Percentiles rank a stretch among this genome's conserved stretches.
phyloP scores from a whole-genome alignment of 2,329 filamentous ascomycete genomes.

The Purpureocillium takamizusanense region DNA sequence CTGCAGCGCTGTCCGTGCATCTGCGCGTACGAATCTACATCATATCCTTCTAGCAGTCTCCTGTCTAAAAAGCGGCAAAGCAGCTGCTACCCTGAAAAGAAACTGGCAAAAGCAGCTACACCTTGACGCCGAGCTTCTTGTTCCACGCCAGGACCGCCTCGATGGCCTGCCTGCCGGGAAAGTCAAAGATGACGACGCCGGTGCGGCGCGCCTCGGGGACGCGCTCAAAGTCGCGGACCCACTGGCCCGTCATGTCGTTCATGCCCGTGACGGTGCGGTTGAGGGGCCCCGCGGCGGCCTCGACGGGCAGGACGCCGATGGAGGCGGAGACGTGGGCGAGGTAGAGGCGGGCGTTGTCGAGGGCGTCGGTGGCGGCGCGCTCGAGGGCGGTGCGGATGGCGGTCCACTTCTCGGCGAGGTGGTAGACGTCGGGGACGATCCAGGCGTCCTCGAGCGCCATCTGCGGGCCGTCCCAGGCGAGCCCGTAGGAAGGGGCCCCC shows the following conservation, averaged over 20 bases:
- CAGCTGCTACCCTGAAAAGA: no score
- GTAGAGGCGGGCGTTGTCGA: slow-evolving; percentile 28
- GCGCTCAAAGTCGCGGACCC: slow-evolving; percentile 23
- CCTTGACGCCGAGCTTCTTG: slow-evolving; percentile 10
- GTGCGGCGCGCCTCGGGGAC: slow-evolving; percentile 20
- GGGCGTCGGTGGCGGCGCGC: slow-evolving; percentile 21
- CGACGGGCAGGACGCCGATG: slow-evolving; percentile 38
- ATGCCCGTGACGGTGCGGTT: slow-evolving; percentile 34
- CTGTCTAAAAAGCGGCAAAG: no score
- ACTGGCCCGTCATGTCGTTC: slow-evolving; percentile 39
- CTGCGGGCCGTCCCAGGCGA: slow-evolving; percentile 33
- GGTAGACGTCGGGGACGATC: slow-evolving; percentile 31
- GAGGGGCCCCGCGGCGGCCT: slow-evolving; percentile 37
- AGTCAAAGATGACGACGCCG: slow-evolving; percentile 40
- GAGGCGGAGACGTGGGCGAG: slow-evolving; percentile 38
- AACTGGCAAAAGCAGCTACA: no score
- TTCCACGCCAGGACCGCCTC: slow-evolving; percentile 33
- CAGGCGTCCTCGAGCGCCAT: slow-evolving; percentile 39
- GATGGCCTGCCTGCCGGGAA: slow-evolving; percentile 33
- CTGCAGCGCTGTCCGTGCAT: no score
- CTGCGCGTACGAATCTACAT: no score
- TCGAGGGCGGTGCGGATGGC: slow-evolving; percentile 31
- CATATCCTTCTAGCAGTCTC: no score
- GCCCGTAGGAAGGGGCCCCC: slow-evolving; percentile 25
- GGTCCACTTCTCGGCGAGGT: slow-evolving; percentile 37